Percentiles rank a stretch among this genome's conserved stretches.
Conservation (phyloP, 371 early-diverging fungal genomes). For the Mortierella sp. region DNA sequence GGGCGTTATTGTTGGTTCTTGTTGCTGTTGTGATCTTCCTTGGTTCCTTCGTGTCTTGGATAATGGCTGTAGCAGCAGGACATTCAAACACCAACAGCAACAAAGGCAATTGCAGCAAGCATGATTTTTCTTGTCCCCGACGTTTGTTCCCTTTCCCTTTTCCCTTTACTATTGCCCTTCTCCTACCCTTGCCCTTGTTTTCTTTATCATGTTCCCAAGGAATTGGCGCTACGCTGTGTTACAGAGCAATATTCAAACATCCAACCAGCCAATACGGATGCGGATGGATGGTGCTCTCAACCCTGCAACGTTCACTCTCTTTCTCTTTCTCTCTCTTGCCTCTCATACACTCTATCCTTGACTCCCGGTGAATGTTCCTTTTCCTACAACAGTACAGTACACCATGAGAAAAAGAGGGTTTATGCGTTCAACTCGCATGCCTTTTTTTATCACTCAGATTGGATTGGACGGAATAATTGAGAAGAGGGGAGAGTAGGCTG, state of each 20-base stretch:
- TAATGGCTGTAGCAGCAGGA: background rate
- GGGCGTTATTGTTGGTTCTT: background rate
- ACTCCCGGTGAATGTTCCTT: slow-evolving; percentile 7
- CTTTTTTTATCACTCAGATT: background rate
- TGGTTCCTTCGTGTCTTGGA: background rate
- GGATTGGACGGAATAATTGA: background rate
- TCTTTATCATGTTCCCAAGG: background rate
- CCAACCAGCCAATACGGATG: background rate
- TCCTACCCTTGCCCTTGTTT: background rate
- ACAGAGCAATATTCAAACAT: background rate
- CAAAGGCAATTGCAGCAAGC: background rate
- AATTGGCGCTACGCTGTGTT: background rate
- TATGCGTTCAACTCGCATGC: background rate
- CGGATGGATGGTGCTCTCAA: background rate
- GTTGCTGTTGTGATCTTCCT: too few species aligned
- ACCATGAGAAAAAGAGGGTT: background rate
- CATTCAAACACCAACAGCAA: background rate
- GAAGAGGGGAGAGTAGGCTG: background rate
- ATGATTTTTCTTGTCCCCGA: background rate
- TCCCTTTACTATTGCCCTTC: background rate
- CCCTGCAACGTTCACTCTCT: background rate
- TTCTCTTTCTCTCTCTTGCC: background rate
- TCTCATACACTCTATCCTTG: background rate
- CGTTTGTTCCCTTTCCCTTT: slow-evolving; percentile 3
- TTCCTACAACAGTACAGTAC: background rate